Evolutionary conservation across 2,329 filamentous ascomycete genomes (phyloP).

Genomic region (Aspergillus viridinutans): DNA sequence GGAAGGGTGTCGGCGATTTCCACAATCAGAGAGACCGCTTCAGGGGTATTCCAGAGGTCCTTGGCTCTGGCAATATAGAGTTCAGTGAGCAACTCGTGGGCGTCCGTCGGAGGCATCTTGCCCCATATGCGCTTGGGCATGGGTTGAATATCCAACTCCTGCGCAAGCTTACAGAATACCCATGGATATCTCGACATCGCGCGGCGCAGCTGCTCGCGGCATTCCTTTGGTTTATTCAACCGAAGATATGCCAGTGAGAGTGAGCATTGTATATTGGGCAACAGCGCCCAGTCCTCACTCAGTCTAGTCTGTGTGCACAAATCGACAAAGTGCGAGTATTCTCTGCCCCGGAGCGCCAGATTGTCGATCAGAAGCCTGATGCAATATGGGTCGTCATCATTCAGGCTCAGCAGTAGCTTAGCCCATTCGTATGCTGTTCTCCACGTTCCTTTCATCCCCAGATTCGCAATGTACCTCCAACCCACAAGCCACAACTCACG

Average conservation of each 20-base stretch:
- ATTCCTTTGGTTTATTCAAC: constrained; percentile 61
- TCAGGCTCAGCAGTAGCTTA: constrained; percentile 73
- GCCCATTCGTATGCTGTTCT: constrained; percentile 91
- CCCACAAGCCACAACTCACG: constrained; percentile 87
- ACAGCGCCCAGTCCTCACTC: constrained; percentile 48
- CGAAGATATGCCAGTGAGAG: constrained; percentile 72
- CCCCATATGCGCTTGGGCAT: constrained; percentile 82
- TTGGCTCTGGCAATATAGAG: constrained; percentile 74
- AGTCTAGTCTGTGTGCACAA: constrained; percentile 55
- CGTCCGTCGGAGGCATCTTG: constrained; percentile 59
- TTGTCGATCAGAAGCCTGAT: constrained; percentile 78
- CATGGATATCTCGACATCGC: constrained; percentile 76
- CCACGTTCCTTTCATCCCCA: constrained; percentile 89
- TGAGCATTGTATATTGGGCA: constrained; percentile 72
- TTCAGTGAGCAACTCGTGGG: constrained; percentile 66
- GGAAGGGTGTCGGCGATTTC: constrained; percentile 60
- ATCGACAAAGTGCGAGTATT: constrained; percentile 71
- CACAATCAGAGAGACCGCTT: constrained; percentile 64
- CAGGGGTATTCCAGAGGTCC: constrained; percentile 79
- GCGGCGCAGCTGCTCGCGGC: constrained; percentile 59
- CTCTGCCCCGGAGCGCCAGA: constrained; percentile 74
- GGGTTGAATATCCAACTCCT: constrained; percentile 70
- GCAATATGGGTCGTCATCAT: constrained; percentile 76
- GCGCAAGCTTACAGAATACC: constrained; percentile 76
- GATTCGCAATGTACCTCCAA: constrained; percentile 80